Evolutionary conservation across 352 stramenopile genomes (phyloP).

Genomic region (Pseudoperonospora humuli): DNA sequence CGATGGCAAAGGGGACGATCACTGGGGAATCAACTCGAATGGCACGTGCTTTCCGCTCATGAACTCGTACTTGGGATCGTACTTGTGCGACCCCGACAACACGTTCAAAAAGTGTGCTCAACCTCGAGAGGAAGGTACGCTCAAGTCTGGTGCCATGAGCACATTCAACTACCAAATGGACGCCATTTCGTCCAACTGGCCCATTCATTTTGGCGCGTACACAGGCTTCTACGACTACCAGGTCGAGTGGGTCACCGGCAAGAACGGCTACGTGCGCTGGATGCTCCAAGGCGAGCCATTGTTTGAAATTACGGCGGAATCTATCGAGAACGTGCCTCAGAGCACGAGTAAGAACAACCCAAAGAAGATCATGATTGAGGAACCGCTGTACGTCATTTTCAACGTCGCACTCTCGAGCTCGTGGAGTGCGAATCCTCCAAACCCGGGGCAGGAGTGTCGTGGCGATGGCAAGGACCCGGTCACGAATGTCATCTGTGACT

Average conservation of each 20-base stretch:
- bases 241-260: conserved; percentile 34
- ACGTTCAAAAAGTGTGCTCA: conserved; percentile 29
- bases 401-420: conserved; percentile 90
- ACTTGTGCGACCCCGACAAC: conserved; percentile 53
- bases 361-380: conserved; percentile 81
- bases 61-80: conserved; percentile 44
- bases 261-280: conserved; percentile 37
- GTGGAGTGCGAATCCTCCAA: conserved; percentile 24
- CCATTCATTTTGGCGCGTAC: conserved; percentile 47
- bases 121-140: conserved; percentile 29
- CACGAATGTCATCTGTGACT: conserved; percentile 40
- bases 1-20: conserved; percentile 24
- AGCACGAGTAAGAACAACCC: conserved; percentile 36
- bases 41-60: conserved; percentile 33
- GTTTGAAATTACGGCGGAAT: conserved; percentile 61
- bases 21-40: conserved; percentile 56
- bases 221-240: conserved; percentile 44
- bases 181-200: conserved; percentile 56
- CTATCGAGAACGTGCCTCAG: conserved; percentile 33
- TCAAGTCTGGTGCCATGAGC: conserved; percentile 50
- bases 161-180: conserved; percentile 69
- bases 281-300: conserved; percentile 65
- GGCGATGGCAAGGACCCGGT: conserved; percentile 23
- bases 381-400: conserved; percentile 90
- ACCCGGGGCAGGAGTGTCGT: conserved; percentile 15